A percentile compares a stretch with the other conserved stretches of the same genome.
Conservation (phyloP, 2,329 filamentous ascomycete genomes). For the Trichoderma guizhouense region DNA sequence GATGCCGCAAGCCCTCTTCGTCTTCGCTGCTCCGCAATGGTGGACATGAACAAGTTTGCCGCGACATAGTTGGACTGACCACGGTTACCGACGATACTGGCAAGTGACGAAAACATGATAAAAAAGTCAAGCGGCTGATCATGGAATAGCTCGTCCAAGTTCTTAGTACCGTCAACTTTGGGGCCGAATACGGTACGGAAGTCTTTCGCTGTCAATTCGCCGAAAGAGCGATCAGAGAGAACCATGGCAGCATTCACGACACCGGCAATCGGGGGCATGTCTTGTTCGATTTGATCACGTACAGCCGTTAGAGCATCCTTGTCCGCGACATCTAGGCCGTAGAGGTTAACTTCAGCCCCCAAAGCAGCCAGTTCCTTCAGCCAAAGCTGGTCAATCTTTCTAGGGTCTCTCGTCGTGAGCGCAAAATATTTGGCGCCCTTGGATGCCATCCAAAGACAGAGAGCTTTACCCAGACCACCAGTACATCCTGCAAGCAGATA, state of each 20-base stretch:
- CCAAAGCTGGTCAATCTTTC: conserved; percentile 22
- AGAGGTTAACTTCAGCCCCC: conserved; percentile 24
- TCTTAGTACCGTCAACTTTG: conserved; percentile 36
- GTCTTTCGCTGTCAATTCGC: conserved; percentile 30
- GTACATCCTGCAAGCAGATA: conserved; percentile 35
- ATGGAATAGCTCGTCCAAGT: conserved; percentile 33
- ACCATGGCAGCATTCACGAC: conserved; percentile 39
- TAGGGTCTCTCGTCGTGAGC: conserved; percentile 38
- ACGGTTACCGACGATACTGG: conserved; percentile 27
- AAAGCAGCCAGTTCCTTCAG: background rate
- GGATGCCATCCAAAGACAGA: conserved; percentile 39
- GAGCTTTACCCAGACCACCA: conserved; percentile 35
- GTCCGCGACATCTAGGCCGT: conserved; percentile 34
- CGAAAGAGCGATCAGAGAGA: conserved; percentile 30
- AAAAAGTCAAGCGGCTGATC: conserved; percentile 34
- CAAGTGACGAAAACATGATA: conserved; percentile 33
- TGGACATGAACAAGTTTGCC: conserved; percentile 41
- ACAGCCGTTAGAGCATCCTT: background rate
- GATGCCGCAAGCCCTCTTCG: conserved; percentile 36
- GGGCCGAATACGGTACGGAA: conserved; percentile 31
- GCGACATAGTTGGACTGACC: conserved; percentile 45
- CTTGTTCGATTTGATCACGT: conserved; percentile 24
- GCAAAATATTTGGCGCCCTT: conserved; percentile 37
- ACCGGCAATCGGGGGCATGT: conserved; percentile 36
- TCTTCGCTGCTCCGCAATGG: conserved; percentile 35